Conservation (phyloP, 176 grass and related monocot species). For the Aegilops tauschii region DNA sequence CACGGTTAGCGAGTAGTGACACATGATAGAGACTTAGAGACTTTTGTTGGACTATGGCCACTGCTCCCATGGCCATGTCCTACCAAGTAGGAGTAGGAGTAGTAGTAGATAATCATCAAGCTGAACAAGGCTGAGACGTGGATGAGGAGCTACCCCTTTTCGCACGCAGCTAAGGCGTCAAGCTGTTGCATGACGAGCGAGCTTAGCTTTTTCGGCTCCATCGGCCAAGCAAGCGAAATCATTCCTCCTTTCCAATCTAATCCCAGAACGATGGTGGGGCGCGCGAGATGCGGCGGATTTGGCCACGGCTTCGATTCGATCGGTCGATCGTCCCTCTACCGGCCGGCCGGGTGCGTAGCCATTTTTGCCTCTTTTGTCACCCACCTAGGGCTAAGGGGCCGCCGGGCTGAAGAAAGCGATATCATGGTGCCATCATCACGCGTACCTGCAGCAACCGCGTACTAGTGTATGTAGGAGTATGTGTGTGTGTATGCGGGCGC, state of each 20-base stretch:
- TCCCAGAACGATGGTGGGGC: neutral
- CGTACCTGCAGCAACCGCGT: neutral
- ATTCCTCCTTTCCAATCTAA: neutral
- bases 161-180: neutral
- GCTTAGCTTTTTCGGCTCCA: neutral
- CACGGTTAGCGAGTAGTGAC: no score
- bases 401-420: neutral
- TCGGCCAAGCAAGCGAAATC: neutral
- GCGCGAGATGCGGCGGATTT: neutral
- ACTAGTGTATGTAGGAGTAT: neutral
- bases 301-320: neutral
- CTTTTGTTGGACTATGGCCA: neutral
- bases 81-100: neutral
- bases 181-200: neutral
- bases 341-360: neutral
- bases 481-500: neutral
- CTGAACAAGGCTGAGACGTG: neutral
- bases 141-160: neutral
- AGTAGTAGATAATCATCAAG: neutral
- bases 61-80: neutral
- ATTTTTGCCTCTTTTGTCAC: constrained; percentile 26
- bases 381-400: neutral
- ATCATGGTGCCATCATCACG: constrained; percentile 3
- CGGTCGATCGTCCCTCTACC: neutral
- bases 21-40: neutral